phyloP scores from a whole-genome alignment of 1,284 basidiomycete species.

The Ustilago xerochloae region DNA sequence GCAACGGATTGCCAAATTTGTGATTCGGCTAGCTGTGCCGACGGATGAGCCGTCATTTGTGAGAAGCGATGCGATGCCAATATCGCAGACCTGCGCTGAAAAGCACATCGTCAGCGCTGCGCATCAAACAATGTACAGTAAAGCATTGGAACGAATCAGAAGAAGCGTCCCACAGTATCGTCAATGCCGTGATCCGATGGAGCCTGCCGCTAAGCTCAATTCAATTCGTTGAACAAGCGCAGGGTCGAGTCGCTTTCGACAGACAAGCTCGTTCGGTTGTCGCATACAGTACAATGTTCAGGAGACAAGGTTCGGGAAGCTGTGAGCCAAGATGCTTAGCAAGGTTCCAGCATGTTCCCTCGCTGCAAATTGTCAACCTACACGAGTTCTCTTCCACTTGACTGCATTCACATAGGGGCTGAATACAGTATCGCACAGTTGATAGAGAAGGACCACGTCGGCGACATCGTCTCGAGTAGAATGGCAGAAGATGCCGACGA shows the following conservation, averaged over 20 bases:
- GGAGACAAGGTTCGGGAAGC: neutral
- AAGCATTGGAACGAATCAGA: neutral
- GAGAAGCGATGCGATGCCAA: neutral
- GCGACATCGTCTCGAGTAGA: neutral
- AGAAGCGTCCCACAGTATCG: too few relatives aligned
- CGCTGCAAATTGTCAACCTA: neutral
- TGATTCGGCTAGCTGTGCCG: neutral
- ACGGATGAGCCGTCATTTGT: neutral
- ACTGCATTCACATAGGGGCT: neutral
- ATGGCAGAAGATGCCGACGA: neutral
- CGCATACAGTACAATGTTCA: too few relatives aligned
- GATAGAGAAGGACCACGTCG: neutral
- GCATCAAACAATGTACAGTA: neutral
- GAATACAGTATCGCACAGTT: neutral
- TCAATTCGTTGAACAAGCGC: too few relatives aligned
- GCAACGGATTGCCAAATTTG: neutral
- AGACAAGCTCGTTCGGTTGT: too few relatives aligned
- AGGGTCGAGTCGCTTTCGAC: too few relatives aligned
- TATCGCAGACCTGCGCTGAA: neutral
- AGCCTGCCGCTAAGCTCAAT: too few relatives aligned
- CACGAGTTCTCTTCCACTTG: neutral
- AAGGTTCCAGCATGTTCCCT: neutral
- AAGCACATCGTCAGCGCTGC: too few relatives aligned
- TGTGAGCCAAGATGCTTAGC: constrained; percentile 6
- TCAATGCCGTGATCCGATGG: too few relatives aligned